Conservation (phyloP, 371 early-diverging fungal genomes). For the Mortierella sp. region DNA sequence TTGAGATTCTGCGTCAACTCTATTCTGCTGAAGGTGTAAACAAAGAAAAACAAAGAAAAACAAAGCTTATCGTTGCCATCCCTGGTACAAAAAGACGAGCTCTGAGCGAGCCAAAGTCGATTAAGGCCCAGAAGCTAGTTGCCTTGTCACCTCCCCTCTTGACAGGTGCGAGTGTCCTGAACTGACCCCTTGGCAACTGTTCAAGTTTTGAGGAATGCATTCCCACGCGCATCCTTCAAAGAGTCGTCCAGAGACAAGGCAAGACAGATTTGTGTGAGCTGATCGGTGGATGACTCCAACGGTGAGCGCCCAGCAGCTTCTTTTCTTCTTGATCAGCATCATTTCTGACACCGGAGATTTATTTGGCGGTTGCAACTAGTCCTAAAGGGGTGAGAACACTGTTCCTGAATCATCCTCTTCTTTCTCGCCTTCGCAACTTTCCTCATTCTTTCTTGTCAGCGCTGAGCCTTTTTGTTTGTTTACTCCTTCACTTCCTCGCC, state of each 20-base stretch:
- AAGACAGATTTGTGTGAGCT: background rate
- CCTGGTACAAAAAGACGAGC: background rate
- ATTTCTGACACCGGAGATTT: slow-evolving; percentile 1
- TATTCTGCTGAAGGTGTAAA: background rate
- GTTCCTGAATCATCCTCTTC: background rate
- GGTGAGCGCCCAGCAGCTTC: background rate
- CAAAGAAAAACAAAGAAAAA: background rate
- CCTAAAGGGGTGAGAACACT: background rate
- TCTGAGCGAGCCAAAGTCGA: background rate
- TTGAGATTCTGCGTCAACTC: slow-evolving; percentile 8
- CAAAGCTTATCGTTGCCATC: background rate
- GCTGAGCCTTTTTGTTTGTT: background rate
- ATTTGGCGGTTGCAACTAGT: background rate
- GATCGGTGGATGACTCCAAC: background rate
- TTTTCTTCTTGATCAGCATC: background rate
- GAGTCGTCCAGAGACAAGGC: background rate
- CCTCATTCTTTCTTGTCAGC: background rate
- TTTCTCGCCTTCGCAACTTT: background rate
- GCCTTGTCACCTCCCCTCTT: background rate
- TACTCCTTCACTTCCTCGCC: slow-evolving; percentile 20
- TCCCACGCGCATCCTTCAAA: background rate
- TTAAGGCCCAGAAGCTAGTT: background rate
- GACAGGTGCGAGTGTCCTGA: too few relatives aligned
- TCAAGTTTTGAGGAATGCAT: background rate
- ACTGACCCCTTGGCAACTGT: too few relatives aligned